phyloP scores from a whole-genome alignment of 139 green algal species.

The Chlamydomonas applanata region DNA sequence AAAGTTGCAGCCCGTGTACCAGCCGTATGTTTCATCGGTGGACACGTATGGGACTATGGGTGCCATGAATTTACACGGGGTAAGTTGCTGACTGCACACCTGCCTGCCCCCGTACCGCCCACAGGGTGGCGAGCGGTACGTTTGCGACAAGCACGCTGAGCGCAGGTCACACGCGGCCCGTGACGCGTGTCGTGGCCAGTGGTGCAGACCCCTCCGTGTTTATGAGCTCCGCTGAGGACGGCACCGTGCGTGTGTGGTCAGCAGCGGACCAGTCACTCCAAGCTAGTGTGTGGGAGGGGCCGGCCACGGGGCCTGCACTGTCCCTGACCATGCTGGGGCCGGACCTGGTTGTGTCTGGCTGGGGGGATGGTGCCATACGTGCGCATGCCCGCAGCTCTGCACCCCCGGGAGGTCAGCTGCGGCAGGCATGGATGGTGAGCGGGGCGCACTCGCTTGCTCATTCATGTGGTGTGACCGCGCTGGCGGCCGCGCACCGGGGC shows the following conservation, averaged over 20 bases:
- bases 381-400: conserved; percentile 15
- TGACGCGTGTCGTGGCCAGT: background rate
- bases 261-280: background rate
- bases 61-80: no score
- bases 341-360: conserved; percentile 18
- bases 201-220: conserved; percentile 20
- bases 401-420: background rate
- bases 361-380: conserved; percentile 38
- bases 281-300: no score
- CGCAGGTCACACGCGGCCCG: no score
- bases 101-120: background rate
- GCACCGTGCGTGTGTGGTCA: conserved; percentile 38
- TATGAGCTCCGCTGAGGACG: conserved; percentile 22
- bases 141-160: conserved; percentile 6
- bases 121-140: conserved; percentile 7
- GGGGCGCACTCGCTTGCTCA: conserved; percentile 28
- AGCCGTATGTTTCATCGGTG: no score
- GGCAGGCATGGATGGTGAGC: conserved; percentile 26
- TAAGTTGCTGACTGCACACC: background rate
- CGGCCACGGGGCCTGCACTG: background rate
- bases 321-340: conserved; percentile 4
- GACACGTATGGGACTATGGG: no score
- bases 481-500: conserved; percentile 20
- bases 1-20: no score
- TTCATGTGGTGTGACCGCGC: conserved; percentile 21